phyloP scores from a whole-genome alignment of 495 filamentous ascomycete genomes.

The Trypethelium eluteriae region DNA sequence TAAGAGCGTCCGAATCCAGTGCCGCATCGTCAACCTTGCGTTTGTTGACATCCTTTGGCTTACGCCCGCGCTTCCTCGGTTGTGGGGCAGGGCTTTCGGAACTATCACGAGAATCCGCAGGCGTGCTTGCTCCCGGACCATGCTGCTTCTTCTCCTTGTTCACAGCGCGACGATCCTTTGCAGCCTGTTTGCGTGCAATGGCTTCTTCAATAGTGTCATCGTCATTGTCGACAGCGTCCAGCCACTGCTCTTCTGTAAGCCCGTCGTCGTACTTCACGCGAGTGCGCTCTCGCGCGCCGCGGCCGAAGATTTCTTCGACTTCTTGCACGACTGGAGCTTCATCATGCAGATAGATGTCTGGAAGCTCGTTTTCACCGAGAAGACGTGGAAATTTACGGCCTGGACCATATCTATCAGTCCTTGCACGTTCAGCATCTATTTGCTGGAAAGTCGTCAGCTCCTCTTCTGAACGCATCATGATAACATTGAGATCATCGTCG shows the following conservation, averaged over 20 bases:
- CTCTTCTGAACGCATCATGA: conserved; percentile 40
- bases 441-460: conserved; percentile 37
- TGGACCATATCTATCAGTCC: conserved; percentile 61
- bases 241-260: conserved; percentile 95
- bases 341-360: conserved; percentile 85
- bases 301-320: conserved; percentile 67
- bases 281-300: conserved; percentile 88
- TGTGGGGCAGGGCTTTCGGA: conserved; percentile 57
- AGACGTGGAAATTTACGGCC: conserved; percentile 64
- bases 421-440: conserved; percentile 67
- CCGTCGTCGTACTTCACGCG: conserved; percentile 94
- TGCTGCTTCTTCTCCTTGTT: conserved; percentile 59
- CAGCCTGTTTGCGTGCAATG: conserved; percentile 78
- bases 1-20: conserved; percentile 51
- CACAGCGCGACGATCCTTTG: conserved; percentile 65
- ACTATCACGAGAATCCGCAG: conserved; percentile 64
- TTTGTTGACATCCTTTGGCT: conserved; percentile 60
- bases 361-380: conserved; percentile 80
- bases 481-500: conserved; percentile 90
- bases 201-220: conserved; percentile 91
- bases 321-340: conserved; percentile 74
- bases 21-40: conserved; percentile 71
- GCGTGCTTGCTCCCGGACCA: conserved; percentile 60
- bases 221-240: conserved; percentile 86
- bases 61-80: conserved; percentile 67